These are phyloP conservation scores for Begonia masoniana DNA, from an alignment of 306 rosid genomes.

Conservation along the genomic window DNA sequence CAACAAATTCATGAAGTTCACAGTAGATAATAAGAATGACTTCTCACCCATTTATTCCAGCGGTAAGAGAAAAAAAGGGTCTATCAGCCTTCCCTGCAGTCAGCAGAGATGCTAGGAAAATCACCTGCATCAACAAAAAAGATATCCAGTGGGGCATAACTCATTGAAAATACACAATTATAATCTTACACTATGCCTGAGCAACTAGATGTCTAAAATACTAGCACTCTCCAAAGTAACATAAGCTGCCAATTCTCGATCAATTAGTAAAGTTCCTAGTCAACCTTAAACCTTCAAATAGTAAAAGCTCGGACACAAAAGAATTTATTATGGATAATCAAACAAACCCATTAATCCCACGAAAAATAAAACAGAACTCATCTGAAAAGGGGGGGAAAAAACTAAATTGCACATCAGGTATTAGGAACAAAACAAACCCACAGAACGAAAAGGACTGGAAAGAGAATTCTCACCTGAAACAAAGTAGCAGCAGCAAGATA, in stretches of 20 bases:
- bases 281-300: background rate
- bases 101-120: slow-evolving; percentile 30
- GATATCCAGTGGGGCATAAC: slow-evolving; percentile 1
- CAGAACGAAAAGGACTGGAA: background rate
- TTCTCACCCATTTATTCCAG: slow-evolving; percentile 23
- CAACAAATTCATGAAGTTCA: background rate
- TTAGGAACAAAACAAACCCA: background rate
- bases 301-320: background rate
- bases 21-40: background rate
- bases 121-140: slow-evolving; percentile 25
- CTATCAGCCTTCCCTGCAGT: slow-evolving; percentile 23
- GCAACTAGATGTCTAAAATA: background rate
- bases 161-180: slow-evolving; percentile 1
- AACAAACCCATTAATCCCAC: too few relatives aligned
- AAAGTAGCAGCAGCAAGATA: slow-evolving; percentile 19
- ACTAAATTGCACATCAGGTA: background rate
- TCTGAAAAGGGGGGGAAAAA: background rate
- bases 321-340: too few relatives aligned
- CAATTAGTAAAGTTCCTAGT: background rate
- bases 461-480: slow-evolving; percentile 31
- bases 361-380: too few relatives aligned
- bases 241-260: background rate
- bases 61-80: slow-evolving; percentile 5
- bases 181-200: background rate
- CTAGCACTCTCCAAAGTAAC: background rate